These are phyloP conservation scores for Leccinum variicolor DNA, from an alignment of 768 basidiomycete species.

Conservation along the genomic window DNA sequence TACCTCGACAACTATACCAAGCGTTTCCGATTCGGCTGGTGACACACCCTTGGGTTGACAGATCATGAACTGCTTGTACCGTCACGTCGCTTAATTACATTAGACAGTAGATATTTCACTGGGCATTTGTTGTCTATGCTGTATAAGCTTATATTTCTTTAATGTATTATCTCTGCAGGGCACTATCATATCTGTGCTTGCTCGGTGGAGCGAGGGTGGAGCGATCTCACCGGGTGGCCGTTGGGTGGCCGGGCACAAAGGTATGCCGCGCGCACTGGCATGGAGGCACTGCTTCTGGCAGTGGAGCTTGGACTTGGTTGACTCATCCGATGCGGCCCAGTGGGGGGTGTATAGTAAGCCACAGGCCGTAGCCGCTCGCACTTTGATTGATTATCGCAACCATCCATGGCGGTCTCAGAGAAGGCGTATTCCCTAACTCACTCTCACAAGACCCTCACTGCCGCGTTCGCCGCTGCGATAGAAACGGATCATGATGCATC, in stretches of 20 bases:
- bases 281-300: neutral
- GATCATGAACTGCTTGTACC: slow-evolving; percentile 14
- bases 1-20: slow-evolving; percentile 40
- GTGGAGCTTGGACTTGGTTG: neutral
- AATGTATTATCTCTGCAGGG: slow-evolving; percentile 4
- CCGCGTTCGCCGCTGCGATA: slow-evolving; percentile 38
- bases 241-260: neutral
- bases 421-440: slow-evolving; percentile 31
- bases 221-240: neutral
- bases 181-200: too few relatives aligned
- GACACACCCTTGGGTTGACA: slow-evolving; percentile 51
- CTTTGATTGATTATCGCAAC: neutral
- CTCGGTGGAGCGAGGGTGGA: neutral
- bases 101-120: slow-evolving; percentile 4
- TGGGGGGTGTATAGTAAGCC: neutral
- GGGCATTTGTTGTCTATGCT: neutral
- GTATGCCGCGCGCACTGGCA: neutral
- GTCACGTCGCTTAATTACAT: slow-evolving; percentile 17
- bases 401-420: slow-evolving; percentile 27
- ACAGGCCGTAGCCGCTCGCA: neutral
- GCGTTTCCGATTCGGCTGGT: slow-evolving; percentile 59
- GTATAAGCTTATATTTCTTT: slow-evolving; percentile 5
- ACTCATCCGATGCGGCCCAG: neutral
- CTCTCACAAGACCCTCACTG: slow-evolving; percentile 37
- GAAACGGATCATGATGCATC: slow-evolving; percentile 17